Base-by-base conservation (phyloP, 495 filamentous ascomycete species). In the Podospora sp. region DNA sequence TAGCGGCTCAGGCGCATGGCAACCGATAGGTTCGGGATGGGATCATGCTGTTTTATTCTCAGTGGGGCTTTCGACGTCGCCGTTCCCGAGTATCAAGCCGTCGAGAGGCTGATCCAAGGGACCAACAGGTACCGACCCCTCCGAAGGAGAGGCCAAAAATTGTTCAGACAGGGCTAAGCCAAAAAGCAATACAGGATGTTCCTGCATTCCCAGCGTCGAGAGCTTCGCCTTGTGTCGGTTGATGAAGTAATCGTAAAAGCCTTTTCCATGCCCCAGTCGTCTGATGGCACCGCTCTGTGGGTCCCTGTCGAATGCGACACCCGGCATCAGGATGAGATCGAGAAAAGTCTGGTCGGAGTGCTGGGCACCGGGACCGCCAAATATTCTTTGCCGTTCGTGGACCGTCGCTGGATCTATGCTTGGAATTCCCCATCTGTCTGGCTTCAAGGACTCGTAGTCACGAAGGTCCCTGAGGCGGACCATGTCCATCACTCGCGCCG, bases 171-270 rank as follows among this genome's bases (percentile, higher is more conserved):
- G 86, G 67, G 93, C 89, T 73, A 97, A 85, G 72, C 93, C 95
- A 78, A 82, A 96, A 89, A 93, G 76, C 75, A 82, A 79, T 79
- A 82, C 74, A 78, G 77, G 78, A 73, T 76, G 71, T 65, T 80
- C 81, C 62, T 80, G 70, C 69, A 66, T 77, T 73, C 72, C 76
- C 67, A 69, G 77, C 72, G 66, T 76, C 63, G 76, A 74, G 65
- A 74, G 69, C 71, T 78, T 78, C 68, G 80, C 76, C 49, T 79
- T 80, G 79, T 93, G 96, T 71, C 88, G 86, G 65, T 88, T 83
- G 75, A 99, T 78, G 77, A 96, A 99, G 80, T 87, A 89, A 79
- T 99, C 95, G 85, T 98, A 99, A 78, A 93, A 99, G 55, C 96
- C 95, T 82, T 92, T 97, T 61, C 95, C 95, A 82, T 99, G 96